Conservation (phyloP, 768 basidiomycete species). For the Boletus subcaerulescens region DNA sequence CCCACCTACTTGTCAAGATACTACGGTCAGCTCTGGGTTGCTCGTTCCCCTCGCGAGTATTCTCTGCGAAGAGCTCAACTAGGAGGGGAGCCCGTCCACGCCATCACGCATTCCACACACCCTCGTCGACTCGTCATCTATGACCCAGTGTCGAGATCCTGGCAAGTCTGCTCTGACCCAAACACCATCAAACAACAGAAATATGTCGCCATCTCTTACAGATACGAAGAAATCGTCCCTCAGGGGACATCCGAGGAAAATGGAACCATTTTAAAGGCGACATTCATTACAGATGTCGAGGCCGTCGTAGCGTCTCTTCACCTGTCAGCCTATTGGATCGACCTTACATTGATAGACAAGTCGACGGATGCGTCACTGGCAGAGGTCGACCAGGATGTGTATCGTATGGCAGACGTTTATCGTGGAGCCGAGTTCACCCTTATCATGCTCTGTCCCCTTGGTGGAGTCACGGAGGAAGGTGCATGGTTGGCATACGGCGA, state of each 20-base stretch:
- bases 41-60: slow-evolving; percentile 21
- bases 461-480: background rate
- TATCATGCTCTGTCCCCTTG: slow-evolving; percentile 13
- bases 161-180: slow-evolving; percentile 1
- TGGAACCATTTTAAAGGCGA: background rate
- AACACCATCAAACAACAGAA: slow-evolving; percentile 4
- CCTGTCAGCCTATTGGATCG: slow-evolving; percentile 22
- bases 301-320: slow-evolving; percentile 2
- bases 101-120: slow-evolving; percentile 11
- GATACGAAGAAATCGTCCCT: slow-evolving; percentile 9
- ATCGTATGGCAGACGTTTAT: slow-evolving; percentile 25
- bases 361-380: background rate
- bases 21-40: slow-evolving; percentile 22
- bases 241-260: background rate
- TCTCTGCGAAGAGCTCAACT: slow-evolving; percentile 10
- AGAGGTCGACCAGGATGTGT: slow-evolving; percentile 18
- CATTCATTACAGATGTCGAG: slow-evolving; percentile 8
- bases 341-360: slow-evolving; percentile 3
- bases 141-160: background rate
- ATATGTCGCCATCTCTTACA: slow-evolving; percentile 22
- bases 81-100: slow-evolving; percentile 1
- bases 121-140: slow-evolving; percentile 19
- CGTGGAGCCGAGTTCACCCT: slow-evolving; percentile 22
- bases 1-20: slow-evolving; percentile 18
- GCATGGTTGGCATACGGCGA: slow-evolving; percentile 20